Conservation (phyloP, 495 filamentous ascomycete species). For the Penicillium ucsense region DNA sequence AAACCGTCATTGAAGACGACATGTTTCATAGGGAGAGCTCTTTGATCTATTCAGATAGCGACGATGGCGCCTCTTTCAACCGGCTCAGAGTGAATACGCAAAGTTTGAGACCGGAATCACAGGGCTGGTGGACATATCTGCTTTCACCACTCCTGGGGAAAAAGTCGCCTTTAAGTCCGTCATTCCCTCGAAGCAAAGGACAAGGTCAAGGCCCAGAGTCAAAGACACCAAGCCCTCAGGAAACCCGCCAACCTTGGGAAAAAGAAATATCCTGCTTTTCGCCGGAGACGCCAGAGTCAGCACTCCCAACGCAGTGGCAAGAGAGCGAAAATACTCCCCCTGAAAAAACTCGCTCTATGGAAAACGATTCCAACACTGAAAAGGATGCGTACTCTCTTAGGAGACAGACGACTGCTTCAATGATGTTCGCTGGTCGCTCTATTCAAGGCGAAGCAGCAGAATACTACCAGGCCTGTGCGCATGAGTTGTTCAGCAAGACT, state of each 20-base stretch:
- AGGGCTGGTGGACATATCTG: constrained; percentile 85
- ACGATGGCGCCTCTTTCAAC: constrained; percentile 14
- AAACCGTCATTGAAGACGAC: constrained; percentile 51
- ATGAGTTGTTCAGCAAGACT: constrained; percentile 38
- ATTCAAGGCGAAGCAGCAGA: constrained; percentile 39
- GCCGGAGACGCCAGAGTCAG: constrained; percentile 23
- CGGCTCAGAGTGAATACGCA: constrained; percentile 34
- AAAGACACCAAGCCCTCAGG: constrained; percentile 20
- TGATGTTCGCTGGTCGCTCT: constrained; percentile 17
- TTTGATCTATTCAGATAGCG: constrained; percentile 7
- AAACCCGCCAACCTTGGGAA: constrained; percentile 24
- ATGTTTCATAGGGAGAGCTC: constrained; percentile 12
- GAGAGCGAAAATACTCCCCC: constrained; percentile 11
- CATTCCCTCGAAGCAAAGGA: constrained; percentile 19
- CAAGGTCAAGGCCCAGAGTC: constrained; percentile 3
- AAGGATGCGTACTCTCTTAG: neutral
- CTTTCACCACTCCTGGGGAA: constrained; percentile 61
- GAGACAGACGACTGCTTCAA: constrained; percentile 11
- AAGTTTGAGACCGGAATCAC: constrained; percentile 48
- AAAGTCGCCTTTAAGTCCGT: constrained; percentile 20
- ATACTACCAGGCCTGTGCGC: constrained; percentile 44
- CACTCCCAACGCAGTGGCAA: constrained; percentile 10
- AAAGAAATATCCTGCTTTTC: constrained; percentile 13
- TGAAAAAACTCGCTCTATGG: constrained; percentile 8
- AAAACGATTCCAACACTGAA: neutral